Percentiles rank a stretch among this genome's conserved stretches.
phyloP scores from a whole-genome alignment of 106 monocot species.

The Xerophyta viscosa region DNA sequence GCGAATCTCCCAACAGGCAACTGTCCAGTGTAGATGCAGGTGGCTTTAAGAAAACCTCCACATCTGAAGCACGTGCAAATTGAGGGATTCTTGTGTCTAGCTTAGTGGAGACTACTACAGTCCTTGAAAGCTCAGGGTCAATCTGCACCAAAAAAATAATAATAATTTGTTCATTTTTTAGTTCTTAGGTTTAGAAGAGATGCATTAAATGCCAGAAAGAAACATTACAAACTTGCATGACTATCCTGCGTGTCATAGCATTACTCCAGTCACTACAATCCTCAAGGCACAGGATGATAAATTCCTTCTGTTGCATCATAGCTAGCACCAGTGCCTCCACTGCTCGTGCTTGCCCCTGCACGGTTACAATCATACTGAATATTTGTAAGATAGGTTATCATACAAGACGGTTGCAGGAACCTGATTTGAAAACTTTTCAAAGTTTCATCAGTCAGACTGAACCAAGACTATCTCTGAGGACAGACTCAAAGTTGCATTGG shows the following conservation, averaged over 20 bases:
- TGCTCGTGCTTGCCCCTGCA: slow-evolving; percentile 71
- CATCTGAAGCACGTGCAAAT: slow-evolving; percentile 81
- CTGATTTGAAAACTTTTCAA: no score
- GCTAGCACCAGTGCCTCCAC: slow-evolving; percentile 83
- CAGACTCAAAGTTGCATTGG: no score
- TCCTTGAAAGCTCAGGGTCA: slow-evolving; percentile 82
- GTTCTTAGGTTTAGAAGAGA: no score
- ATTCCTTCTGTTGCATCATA: slow-evolving; percentile 81
- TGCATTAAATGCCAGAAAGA: neutral
- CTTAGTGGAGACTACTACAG: slow-evolving; percentile 89
- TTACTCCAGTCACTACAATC: slow-evolving; percentile 94
- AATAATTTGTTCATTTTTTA: no score
- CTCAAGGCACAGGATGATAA: slow-evolving; percentile 84
- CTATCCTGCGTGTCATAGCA: slow-evolving; percentile 77
- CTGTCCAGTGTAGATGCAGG: slow-evolving; percentile 60
- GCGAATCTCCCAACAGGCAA: slow-evolving; percentile 65
- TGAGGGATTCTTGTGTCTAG: slow-evolving; percentile 90
- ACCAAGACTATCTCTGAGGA: no score
- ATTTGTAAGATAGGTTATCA: no score
- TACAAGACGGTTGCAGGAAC: no score
- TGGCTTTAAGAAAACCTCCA: slow-evolving; percentile 81
- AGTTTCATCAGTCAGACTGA: no score
- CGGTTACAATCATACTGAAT: no score
- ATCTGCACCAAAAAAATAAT: slow-evolving; percentile 31
- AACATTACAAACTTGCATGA: slow-evolving; percentile 59